Conservation (phyloP, 2,329 filamentous ascomycete species). For the Aspergillus fumigatiaffinis region DNA sequence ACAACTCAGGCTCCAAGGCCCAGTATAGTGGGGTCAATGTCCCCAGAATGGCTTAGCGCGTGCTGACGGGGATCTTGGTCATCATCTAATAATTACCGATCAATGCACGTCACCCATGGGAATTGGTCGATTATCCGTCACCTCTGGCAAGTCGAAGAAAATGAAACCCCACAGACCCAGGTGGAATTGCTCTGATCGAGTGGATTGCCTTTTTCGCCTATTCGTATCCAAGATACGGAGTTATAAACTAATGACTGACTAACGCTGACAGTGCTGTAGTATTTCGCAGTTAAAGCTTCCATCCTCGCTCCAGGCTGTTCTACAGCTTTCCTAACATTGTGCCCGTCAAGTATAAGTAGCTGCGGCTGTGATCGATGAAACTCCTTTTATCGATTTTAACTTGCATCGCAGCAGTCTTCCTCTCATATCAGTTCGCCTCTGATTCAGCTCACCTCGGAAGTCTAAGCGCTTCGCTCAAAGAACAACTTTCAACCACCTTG, state of each 20-base stretch:
- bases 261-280: constrained; percentile 18
- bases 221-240: not conserved
- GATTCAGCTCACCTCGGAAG: not conserved
- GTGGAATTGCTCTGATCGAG: not conserved
- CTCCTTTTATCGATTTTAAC: constrained; percentile 34
- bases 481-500: constrained; percentile 10
- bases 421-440: constrained; percentile 19
- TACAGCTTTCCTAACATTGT: constrained; percentile 15
- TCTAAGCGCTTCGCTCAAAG: constrained; percentile 5
- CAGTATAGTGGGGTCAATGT: not conserved
- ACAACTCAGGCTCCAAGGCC: not conserved
- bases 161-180: not conserved
- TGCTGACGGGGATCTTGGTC: constrained; percentile 29
- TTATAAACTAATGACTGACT: constrained; percentile 22
- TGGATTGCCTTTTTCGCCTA: not conserved
- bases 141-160: not conserved
- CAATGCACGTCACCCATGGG: not conserved
- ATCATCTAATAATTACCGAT: constrained; percentile 1
- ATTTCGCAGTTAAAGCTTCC: constrained; percentile 1
- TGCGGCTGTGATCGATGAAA: constrained; percentile 27
- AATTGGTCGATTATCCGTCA: not conserved
- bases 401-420: constrained; percentile 33
- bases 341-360: constrained; percentile 27
- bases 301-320: constrained; percentile 15
- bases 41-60: constrained; percentile 4